Conservation (phyloP, 2,329 filamentous ascomycete genomes). For the Rutstroemia sp. region DNA sequence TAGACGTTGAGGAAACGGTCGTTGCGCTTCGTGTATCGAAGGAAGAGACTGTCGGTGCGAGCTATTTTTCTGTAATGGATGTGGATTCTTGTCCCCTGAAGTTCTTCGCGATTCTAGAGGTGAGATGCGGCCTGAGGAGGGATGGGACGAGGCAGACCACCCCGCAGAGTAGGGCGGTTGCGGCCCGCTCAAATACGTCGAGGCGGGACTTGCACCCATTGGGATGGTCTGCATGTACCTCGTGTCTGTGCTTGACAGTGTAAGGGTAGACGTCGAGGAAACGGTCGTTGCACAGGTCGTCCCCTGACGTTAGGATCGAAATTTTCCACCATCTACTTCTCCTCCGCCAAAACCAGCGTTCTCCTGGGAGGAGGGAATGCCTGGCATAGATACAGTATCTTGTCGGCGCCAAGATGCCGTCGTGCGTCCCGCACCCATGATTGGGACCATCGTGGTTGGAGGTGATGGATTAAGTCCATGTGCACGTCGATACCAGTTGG, state of each 20-base stretch:
- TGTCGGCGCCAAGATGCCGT: too few species aligned
- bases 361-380: not conserved
- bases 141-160: constrained; percentile 40
- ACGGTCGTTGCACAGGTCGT: too few species aligned
- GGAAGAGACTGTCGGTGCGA: constrained; percentile 58
- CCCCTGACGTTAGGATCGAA: too few species aligned
- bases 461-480: too few species aligned
- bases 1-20: too few species aligned
- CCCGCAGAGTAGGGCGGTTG: constrained; percentile 35
- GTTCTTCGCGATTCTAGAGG: constrained; percentile 59
- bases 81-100: constrained; percentile 50
- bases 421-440: too few species aligned
- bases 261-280: too few species aligned
- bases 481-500: constrained; percentile 4
- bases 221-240: constrained; percentile 20
- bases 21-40: constrained; percentile 68
- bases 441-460: too few species aligned
- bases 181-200: constrained; percentile 34
- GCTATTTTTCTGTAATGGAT: constrained; percentile 43
- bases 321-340: too few species aligned
- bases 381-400: not conserved
- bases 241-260: constrained; percentile 18
- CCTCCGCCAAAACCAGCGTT: not conserved
- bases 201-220: constrained; percentile 38
- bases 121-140: constrained; percentile 54